phyloP scores from a whole-genome alignment of 129 eudicot genomes.

The Mikania micrantha region DNA sequence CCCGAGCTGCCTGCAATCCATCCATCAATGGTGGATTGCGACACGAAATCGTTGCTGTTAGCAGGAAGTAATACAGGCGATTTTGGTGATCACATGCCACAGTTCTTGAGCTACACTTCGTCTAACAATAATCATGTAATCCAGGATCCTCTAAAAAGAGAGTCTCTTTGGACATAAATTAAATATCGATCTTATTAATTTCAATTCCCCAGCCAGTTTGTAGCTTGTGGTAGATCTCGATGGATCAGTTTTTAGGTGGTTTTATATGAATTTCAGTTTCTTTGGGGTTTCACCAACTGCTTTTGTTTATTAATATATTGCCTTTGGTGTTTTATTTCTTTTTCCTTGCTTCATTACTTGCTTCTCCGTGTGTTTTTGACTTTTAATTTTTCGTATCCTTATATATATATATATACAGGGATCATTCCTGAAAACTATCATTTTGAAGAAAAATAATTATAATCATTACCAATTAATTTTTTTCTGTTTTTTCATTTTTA shows the following conservation, averaged over 20 bases:
- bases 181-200: too few species aligned
- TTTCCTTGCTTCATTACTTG: not conserved
- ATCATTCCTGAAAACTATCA: too few species aligned
- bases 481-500: too few species aligned
- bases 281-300: slow-evolving; percentile 36
- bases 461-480: too few species aligned
- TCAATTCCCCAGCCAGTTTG: not conserved
- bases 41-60: slow-evolving; percentile 49
- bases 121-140: slow-evolving; percentile 48
- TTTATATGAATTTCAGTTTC: slow-evolving; percentile 24
- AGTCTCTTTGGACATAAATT: slow-evolving; percentile 87
- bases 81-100: slow-evolving; percentile 43
- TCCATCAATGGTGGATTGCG: slow-evolving; percentile 30
- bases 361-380: not conserved
- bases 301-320: slow-evolving; percentile 34
- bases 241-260: slow-evolving; percentile 22
- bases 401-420: too few species aligned
- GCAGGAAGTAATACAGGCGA: slow-evolving; percentile 29
- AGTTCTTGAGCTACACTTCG: slow-evolving; percentile 55
- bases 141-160: slow-evolving; percentile 90
- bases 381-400: not conserved
- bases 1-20: slow-evolving; percentile 19
- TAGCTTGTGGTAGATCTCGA: slow-evolving; percentile 21
- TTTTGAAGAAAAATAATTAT: too few species aligned
- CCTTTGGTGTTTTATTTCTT: slow-evolving; percentile 29